Evolutionary conservation across 257 asterid genomes (phyloP).

Genomic region (Nicotiana obtusifolia): DNA sequence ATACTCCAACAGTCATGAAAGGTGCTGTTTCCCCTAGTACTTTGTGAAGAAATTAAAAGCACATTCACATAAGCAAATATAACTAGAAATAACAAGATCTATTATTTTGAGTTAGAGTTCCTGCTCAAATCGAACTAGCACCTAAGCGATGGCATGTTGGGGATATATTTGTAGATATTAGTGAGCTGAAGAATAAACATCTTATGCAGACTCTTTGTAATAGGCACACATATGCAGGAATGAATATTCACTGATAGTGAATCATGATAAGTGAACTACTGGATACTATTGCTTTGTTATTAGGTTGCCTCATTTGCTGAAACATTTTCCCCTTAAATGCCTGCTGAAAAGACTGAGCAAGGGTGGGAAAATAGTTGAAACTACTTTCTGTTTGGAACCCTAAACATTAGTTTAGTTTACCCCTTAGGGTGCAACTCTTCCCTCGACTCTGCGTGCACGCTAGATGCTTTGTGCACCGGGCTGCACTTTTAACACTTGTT

Average conservation of each 20-base stretch:
- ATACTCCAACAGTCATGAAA: constrained; percentile 36
- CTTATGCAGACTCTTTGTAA: not conserved
- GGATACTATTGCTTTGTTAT: no score
- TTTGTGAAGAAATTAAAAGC: constrained; percentile 3
- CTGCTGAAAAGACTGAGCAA: no score
- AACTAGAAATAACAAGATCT: not conserved
- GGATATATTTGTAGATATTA: not conserved
- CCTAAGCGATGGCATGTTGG: not conserved
- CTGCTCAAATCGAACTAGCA: not conserved
- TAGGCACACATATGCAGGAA: not conserved
- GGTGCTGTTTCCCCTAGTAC: constrained; percentile 35
- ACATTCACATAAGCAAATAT: not conserved
- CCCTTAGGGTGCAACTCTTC: no score
- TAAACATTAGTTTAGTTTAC: no score
- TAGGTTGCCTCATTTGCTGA: no score
- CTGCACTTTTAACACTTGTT: not conserved
- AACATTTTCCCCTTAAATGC: no score
- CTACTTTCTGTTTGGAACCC: no score
- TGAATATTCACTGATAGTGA: not conserved
- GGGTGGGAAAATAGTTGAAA: no score
- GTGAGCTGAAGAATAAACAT: not conserved
- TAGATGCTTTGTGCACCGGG: no score
- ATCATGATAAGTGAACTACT: no score
- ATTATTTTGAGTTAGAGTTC: not conserved
- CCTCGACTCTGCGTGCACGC: no score